phyloP scores from a whole-genome alignment of 768 basidiomycete species.

The Leucocoprinus leucothites region DNA sequence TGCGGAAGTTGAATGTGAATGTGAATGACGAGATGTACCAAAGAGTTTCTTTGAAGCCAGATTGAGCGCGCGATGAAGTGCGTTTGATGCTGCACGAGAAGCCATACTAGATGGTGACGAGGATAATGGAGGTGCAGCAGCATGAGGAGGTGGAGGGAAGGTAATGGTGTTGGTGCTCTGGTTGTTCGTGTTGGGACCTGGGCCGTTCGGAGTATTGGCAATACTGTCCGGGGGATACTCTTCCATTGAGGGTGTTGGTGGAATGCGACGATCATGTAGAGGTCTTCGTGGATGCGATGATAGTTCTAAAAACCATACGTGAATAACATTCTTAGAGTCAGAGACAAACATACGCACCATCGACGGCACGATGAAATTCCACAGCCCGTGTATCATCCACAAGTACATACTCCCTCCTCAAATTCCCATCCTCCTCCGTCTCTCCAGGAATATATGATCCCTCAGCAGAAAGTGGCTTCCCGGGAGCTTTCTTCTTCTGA shows the following conservation, averaged over 20 bases:
- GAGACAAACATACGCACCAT: constrained; percentile 52
- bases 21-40: constrained; percentile 42
- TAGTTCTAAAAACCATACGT: constrained; percentile 47
- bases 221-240: constrained; percentile 28
- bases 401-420: constrained; percentile 88
- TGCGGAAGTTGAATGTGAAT: constrained; percentile 22
- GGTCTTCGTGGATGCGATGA: constrained; percentile 55
- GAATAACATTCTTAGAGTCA: constrained; percentile 3
- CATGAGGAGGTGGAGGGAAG: constrained; percentile 61
- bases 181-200: constrained; percentile 14
- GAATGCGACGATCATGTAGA: constrained; percentile 50
- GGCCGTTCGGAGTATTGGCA: constrained; percentile 28
- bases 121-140: constrained; percentile 55
- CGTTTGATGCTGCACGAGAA: constrained; percentile 65
- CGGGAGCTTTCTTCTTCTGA: constrained; percentile 11
- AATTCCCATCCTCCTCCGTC: constrained; percentile 77
- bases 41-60: constrained; percentile 82
- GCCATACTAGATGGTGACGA: constrained; percentile 62
- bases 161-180: constrained; percentile 50
- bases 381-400: constrained; percentile 88
- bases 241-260: constrained; percentile 48
- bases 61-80: constrained; percentile 75
- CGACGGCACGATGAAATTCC: constrained; percentile 88
- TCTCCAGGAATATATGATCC: constrained; percentile 78
- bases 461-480: constrained; percentile 45